Conservation (phyloP, 1,284 basidiomycete species). For the Ganoderma sinense region DNA sequence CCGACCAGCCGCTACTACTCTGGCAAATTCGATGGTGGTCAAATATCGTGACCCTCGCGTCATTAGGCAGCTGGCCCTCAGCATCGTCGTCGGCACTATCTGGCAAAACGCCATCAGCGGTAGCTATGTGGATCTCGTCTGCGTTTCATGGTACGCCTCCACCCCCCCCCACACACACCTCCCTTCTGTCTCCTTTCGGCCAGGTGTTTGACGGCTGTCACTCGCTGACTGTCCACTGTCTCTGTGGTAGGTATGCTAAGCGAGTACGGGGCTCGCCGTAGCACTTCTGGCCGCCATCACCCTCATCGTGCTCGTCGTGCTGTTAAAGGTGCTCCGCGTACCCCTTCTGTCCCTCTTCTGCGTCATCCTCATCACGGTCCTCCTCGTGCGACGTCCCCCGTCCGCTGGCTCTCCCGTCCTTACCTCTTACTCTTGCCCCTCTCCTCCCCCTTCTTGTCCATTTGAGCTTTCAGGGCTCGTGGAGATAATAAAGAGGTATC, state of each 20-base stretch:
- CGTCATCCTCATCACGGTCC: conserved; percentile 6
- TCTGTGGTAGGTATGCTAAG: too few relatives aligned
- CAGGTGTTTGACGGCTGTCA: too few relatives aligned
- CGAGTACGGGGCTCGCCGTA: conserved; percentile 18
- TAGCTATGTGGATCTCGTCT: conserved; percentile 29
- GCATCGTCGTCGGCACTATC: conserved; percentile 37
- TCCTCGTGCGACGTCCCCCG: conserved; percentile 17
- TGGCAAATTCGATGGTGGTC: conserved; percentile 36
- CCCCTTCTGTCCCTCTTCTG: conserved; percentile 2
- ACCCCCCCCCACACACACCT: too few relatives aligned
- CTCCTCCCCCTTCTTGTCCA: not conserved
- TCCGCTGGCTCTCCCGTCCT: not conserved
- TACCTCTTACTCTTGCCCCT: not conserved
- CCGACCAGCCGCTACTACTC: conserved; percentile 31
- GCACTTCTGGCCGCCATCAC: conserved; percentile 7
- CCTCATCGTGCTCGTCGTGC: conserved; percentile 6
- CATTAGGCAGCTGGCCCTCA: conserved; percentile 34
- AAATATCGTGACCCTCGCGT: conserved; percentile 30
- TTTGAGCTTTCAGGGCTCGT: too few relatives aligned
- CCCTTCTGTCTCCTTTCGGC: too few relatives aligned
- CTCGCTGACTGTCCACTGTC: too few relatives aligned
- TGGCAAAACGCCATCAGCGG: conserved; percentile 32
- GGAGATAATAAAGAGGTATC: too few relatives aligned
- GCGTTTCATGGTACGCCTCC: conserved; percentile 31
- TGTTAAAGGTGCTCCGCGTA: conserved; percentile 19